Evolutionary conservation across 495 filamentous ascomycete genomes (phyloP).

Genomic region (Talaromyces nanjingensis): DNA sequence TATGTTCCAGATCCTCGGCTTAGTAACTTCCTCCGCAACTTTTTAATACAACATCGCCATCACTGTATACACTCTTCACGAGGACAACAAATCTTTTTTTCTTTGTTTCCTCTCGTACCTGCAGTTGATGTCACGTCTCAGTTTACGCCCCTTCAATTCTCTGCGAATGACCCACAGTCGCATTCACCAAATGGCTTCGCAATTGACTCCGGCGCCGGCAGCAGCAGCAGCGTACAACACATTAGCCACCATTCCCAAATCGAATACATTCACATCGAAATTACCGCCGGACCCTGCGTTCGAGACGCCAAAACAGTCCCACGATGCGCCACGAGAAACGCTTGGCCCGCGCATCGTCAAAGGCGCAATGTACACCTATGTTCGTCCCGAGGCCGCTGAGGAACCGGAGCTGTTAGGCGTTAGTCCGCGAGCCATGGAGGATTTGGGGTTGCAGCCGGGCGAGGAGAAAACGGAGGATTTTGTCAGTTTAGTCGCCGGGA

Average conservation of each 20-base stretch:
- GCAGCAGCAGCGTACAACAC: constrained; percentile 28
- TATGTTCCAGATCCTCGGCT: neutral
- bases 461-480: constrained; percentile 72
- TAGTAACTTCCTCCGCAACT: neutral
- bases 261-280: constrained; percentile 72
- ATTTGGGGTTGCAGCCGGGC: constrained; percentile 62
- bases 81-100: neutral
- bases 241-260: constrained; percentile 72
- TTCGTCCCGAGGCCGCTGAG: constrained; percentile 65
- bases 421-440: constrained; percentile 66
- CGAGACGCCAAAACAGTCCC: constrained; percentile 71
- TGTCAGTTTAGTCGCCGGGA: constrained; percentile 67
- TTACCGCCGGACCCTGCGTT: constrained; percentile 74
- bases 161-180: constrained; percentile 17
- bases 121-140: neutral
- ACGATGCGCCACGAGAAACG: constrained; percentile 65
- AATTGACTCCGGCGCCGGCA: constrained; percentile 31
- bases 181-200: constrained; percentile 43
- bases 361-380: constrained; percentile 81
- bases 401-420: constrained; percentile 73
- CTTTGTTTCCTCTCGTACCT: neutral
- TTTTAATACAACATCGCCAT: neutral
- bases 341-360: constrained; percentile 81
- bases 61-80: neutral
- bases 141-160: neutral